Evolutionary conservation across 352 stramenopile genomes (phyloP).

Genomic region (Globisporangium barbulae): DNA sequence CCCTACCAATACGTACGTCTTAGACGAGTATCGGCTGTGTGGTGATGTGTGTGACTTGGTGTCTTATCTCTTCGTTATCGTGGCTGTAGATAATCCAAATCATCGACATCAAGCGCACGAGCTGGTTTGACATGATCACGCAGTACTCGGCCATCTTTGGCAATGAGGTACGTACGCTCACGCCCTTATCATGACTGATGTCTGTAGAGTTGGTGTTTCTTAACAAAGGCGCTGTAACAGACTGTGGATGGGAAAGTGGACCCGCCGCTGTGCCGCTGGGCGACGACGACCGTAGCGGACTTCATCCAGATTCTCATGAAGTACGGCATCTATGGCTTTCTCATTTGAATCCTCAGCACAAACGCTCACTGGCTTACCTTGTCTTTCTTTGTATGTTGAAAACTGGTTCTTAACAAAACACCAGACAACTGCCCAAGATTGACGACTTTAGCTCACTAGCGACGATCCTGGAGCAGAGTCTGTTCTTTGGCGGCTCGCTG

Average conservation of each 20-base stretch:
- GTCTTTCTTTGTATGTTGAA: neutral
- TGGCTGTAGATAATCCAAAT: slow-evolving; percentile 69
- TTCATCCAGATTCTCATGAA: slow-evolving; percentile 82
- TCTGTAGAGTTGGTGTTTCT: neutral
- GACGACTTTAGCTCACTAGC: slow-evolving; percentile 80
- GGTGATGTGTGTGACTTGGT: neutral
- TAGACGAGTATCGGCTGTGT: neutral
- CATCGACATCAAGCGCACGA: slow-evolving; percentile 85
- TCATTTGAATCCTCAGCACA: neutral
- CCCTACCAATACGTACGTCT: slow-evolving; percentile 79
- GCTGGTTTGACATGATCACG: slow-evolving; percentile 90
- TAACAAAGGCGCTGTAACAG: slow-evolving; percentile 8
- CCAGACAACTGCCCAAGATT: slow-evolving; percentile 80
- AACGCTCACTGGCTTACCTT: neutral
- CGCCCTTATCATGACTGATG: neutral
- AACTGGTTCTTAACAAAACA: neutral
- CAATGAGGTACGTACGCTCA: slow-evolving; percentile 51
- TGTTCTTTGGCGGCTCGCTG: slow-evolving; percentile 83
- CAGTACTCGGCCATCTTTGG: slow-evolving; percentile 91
- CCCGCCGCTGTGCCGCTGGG: slow-evolving; percentile 73
- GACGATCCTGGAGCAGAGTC: slow-evolving; percentile 77
- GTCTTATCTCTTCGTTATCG: neutral
- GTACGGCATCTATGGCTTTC: slow-evolving; percentile 25
- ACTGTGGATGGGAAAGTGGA: slow-evolving; percentile 82
- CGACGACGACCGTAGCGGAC: slow-evolving; percentile 70